phyloP scores from a whole-genome alignment of 2,329 filamentous ascomycete species.

The Cordyceps pruinosa region DNA sequence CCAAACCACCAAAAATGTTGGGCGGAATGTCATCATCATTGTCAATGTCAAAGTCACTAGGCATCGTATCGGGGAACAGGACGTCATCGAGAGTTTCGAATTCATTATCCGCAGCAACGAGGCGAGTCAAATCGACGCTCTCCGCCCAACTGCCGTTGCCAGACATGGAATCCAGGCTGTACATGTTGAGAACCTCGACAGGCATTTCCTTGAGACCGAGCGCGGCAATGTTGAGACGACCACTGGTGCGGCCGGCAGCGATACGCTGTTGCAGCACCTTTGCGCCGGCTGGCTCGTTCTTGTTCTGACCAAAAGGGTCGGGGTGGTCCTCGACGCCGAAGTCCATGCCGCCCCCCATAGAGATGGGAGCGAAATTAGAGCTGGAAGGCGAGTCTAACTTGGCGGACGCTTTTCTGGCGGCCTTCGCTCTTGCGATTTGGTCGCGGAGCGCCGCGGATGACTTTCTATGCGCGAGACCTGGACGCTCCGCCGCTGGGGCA shows the following conservation, averaged over 20 bases:
- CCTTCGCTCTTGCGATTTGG: constrained; percentile 88
- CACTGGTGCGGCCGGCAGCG: constrained; percentile 64
- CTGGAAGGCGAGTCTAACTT: not conserved
- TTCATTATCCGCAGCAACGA: constrained; percentile 87
- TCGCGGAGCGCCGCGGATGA: constrained; percentile 78
- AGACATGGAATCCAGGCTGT: constrained; percentile 63
- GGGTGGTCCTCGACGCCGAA: constrained; percentile 44
- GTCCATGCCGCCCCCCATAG: constrained; percentile 36
- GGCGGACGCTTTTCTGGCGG: constrained; percentile 56
- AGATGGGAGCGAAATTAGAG: constrained; percentile 32
- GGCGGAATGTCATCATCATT: constrained; percentile 59
- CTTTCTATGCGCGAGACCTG: constrained; percentile 39
- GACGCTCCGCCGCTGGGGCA: constrained; percentile 14
- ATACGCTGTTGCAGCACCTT: constrained; percentile 69
- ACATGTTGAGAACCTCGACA: constrained; percentile 81
- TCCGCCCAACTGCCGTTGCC: constrained; percentile 76
- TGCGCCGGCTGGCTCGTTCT: constrained; percentile 50
- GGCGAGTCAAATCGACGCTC: constrained; percentile 75
- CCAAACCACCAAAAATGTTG: constrained; percentile 74
- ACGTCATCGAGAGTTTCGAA: constrained; percentile 64
- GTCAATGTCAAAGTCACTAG: constrained; percentile 42
- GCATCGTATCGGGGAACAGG: constrained; percentile 68
- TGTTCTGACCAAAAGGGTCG: constrained; percentile 65
- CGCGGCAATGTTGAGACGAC: constrained; percentile 81
- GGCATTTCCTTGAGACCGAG: constrained; percentile 76